These are phyloP conservation scores for Verticillium nubilum DNA, from an alignment of 2,329 filamentous ascomycete species.

Conservation along the genomic window DNA sequence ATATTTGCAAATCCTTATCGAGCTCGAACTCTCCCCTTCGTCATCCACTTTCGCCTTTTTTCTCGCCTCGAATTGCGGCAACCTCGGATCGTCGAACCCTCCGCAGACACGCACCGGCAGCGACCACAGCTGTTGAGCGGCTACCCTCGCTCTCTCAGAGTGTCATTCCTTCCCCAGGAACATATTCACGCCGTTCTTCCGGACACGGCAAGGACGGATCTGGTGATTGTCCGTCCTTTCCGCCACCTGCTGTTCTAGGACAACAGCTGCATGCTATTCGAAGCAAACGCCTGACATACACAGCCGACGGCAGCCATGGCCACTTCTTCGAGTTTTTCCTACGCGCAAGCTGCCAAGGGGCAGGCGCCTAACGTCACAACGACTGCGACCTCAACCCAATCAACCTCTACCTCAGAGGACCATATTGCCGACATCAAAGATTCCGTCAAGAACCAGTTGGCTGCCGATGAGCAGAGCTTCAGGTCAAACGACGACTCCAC, in stretches of 20 bases:
- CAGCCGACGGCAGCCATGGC: constrained; percentile 36
- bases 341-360: constrained; percentile 92
- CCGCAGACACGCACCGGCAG: neutral
- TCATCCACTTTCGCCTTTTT: neutral
- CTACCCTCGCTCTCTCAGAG: neutral
- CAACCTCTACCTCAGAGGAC: constrained; percentile 19
- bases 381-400: constrained; percentile 22
- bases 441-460: neutral
- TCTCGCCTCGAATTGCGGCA: neutral
- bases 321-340: constrained; percentile 68
- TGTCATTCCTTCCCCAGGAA: neutral
- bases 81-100: neutral
- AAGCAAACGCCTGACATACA: neutral
- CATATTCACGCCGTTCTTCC: neutral
- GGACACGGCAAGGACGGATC: constrained; percentile 1
- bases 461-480: constrained; percentile 14
- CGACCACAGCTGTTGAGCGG: neutral
- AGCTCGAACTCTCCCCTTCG: neutral
- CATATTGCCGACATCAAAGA: constrained; percentile 20
- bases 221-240: constrained; percentile 2
- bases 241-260: neutral
- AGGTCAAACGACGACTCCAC: constrained; percentile 17
- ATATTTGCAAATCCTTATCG: neutral
- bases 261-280: neutral
- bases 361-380: constrained; percentile 45